Conservation (phyloP, 1,284 basidiomycete genomes). For the Boletus smithii region DNA sequence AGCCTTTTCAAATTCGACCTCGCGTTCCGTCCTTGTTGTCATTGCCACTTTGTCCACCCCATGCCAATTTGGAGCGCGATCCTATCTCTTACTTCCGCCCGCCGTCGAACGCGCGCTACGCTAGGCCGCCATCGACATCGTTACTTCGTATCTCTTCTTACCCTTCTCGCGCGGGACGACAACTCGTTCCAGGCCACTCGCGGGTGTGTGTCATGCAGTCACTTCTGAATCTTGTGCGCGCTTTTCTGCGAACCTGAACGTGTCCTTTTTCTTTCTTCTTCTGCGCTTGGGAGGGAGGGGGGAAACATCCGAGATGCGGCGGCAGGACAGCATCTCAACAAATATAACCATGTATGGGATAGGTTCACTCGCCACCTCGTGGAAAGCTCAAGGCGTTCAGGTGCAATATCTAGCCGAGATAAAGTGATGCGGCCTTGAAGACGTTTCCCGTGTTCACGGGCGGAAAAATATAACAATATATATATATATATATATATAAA, state of each 20-base stretch:
- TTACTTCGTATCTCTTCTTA: no score
- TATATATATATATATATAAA: no score
- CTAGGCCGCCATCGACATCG: no score
- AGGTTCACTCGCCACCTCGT: constrained; percentile 16
- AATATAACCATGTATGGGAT: constrained; percentile 24
- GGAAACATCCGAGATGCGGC: constrained; percentile 9
- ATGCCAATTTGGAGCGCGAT: no score
- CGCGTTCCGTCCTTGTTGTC: no score
- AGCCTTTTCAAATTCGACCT: constrained; percentile 23
- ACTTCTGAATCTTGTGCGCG: background rate
- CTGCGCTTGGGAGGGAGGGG: constrained; percentile 5
- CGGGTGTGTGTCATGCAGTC: no score
- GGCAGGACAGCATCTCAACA: background rate
- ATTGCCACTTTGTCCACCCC: background rate
- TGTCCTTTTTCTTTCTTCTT: constrained; percentile 5
- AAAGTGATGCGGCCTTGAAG: constrained; percentile 1
- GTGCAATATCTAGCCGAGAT: constrained; percentile 30
- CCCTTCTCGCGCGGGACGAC: no score
- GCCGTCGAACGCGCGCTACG: no score
- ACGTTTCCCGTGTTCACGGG: background rate
- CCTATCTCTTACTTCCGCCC: no score
- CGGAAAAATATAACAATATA: background rate
- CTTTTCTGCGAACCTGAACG: constrained; percentile 15
- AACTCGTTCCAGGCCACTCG: no score
- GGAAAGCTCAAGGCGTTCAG: constrained; percentile 22